A percentile compares a stretch with the other conserved stretches of the same genome.
These are phyloP conservation scores for Coleophoma crateriformis DNA, from an alignment of 2,329 filamentous ascomycete genomes.

Conservation along the genomic window DNA sequence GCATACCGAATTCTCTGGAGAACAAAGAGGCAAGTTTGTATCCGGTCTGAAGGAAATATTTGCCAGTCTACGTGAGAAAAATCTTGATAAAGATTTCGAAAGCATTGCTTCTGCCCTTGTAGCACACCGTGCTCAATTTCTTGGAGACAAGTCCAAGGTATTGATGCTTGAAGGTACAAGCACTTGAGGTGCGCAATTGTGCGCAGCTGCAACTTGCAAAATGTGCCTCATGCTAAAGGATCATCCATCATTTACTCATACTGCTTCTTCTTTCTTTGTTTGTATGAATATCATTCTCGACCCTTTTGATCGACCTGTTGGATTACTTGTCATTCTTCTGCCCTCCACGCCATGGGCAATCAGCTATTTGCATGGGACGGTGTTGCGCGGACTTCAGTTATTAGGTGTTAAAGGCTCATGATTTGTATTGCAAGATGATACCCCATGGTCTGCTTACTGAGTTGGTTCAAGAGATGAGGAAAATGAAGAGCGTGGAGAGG, in stretches of 20 bases:
- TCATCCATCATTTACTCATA: not conserved
- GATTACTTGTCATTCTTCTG: not conserved
- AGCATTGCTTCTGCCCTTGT: slow-evolving; percentile 63
- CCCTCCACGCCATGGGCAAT: not conserved
- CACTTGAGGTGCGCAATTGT: slow-evolving; percentile 7
- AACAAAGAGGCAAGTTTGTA: slow-evolving; percentile 57
- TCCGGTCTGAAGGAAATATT: slow-evolving; percentile 57
- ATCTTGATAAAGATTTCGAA: slow-evolving; percentile 56
- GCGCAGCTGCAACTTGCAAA: slow-evolving; percentile 1
- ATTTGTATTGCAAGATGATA: not conserved
- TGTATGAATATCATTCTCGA: not conserved
- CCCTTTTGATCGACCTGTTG: not conserved
- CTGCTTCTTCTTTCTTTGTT: too few relatives aligned
- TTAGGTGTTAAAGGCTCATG: not conserved
- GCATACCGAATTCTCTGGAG: slow-evolving; percentile 56
- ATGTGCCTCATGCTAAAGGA: not conserved
- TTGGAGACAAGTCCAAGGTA: slow-evolving; percentile 58
- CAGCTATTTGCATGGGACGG: not conserved
- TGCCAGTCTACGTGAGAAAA: slow-evolving; percentile 50
- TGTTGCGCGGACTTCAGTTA: not conserved
- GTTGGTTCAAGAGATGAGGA: not conserved
- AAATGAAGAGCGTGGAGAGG: too few relatives aligned
- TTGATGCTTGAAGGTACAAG: slow-evolving; percentile 44
- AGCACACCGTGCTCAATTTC: slow-evolving; percentile 59
- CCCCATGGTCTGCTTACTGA: not conserved